A percentile compares a stretch with the other conserved stretches of the same genome.
Conservation (phyloP, 2,329 filamentous ascomycete species). For the Hypoxylon sp. region DNA sequence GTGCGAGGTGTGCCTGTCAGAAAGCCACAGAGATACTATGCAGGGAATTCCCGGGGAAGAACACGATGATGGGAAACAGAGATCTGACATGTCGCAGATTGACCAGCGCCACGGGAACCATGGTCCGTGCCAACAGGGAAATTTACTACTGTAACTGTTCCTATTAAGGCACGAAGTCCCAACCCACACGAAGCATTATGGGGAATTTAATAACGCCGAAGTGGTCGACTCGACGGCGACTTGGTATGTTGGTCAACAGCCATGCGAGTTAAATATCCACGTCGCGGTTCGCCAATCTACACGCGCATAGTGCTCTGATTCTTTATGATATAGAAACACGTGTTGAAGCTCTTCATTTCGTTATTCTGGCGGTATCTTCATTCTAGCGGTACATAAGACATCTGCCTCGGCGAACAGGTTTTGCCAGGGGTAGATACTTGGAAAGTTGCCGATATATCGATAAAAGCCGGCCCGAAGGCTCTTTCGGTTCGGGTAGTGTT, state of each 20-base stretch:
- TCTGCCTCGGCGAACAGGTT: background rate
- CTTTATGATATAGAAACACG: background rate
- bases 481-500: slow-evolving; percentile 16
- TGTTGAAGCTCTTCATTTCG: no score
- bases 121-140: slow-evolving; percentile 8
- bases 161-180: slow-evolving; percentile 13
- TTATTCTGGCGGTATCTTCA: no score
- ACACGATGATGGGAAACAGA: slow-evolving; percentile 27
- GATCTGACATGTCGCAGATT: slow-evolving; percentile 34
- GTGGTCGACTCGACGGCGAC: slow-evolving; percentile 2
- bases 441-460: slow-evolving; percentile 16
- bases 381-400: slow-evolving; percentile 7
- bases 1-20: slow-evolving; percentile 9
- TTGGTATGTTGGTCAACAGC: slow-evolving; percentile 7
- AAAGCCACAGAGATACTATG: slow-evolving; percentile 44
- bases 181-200: slow-evolving; percentile 27
- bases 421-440: background rate
- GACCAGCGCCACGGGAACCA: slow-evolving; percentile 28
- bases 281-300: background rate
- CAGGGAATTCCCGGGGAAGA: slow-evolving; percentile 34
- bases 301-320: background rate
- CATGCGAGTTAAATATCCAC: slow-evolving; percentile 16
- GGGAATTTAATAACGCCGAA: slow-evolving; percentile 11
- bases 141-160: slow-evolving; percentile 7
- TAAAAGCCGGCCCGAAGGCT: slow-evolving; percentile 13